These are phyloP conservation scores for Pseudogymnoascus sp. DNA, from an alignment of 2,329 filamentous ascomycete genomes.

Conservation along the genomic window DNA sequence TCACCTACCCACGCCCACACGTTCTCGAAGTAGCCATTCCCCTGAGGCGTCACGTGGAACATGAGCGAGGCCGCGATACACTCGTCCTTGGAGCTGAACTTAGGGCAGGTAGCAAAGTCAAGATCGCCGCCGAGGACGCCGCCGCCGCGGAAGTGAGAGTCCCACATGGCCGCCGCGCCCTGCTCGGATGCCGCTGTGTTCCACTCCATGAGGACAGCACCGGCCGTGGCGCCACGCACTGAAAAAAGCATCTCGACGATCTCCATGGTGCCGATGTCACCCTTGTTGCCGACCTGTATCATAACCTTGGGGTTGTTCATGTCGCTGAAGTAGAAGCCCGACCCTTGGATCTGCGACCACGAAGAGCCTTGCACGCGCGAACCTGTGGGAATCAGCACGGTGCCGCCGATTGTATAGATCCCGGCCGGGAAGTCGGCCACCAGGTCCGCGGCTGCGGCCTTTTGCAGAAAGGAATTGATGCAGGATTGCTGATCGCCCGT, in stretches of 20 bases:
- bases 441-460: conserved; percentile 38
- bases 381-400: conserved; percentile 39
- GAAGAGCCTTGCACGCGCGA: conserved; percentile 32
- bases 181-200: conserved; percentile 43
- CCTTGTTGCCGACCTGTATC: conserved; percentile 49
- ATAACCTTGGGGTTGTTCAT: conserved; percentile 48
- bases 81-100: conserved; percentile 26
- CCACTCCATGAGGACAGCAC: conserved; percentile 57
- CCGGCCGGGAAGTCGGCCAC: conserved; percentile 51
- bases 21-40: conserved; percentile 38
- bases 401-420: conserved; percentile 43
- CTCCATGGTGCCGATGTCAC: conserved; percentile 51
- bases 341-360: conserved; percentile 33
- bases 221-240: conserved; percentile 50
- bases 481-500: conserved; percentile 51
- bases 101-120: conserved; percentile 36
- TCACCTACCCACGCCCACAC: conserved; percentile 42
- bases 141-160: conserved; percentile 25
- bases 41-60: conserved; percentile 27
- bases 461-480: conserved; percentile 34
- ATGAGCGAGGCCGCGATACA: conserved; percentile 29
- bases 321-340: conserved; percentile 42
- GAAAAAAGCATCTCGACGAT: conserved; percentile 55
- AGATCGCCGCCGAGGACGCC: conserved; percentile 42
- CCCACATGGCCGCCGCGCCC: conserved; percentile 43